Percentiles rank a stretch among this genome's conserved stretches.
These are phyloP conservation scores for Naganishia randhawae DNA, from an alignment of 768 basidiomycete species.

Conservation along the genomic window DNA sequence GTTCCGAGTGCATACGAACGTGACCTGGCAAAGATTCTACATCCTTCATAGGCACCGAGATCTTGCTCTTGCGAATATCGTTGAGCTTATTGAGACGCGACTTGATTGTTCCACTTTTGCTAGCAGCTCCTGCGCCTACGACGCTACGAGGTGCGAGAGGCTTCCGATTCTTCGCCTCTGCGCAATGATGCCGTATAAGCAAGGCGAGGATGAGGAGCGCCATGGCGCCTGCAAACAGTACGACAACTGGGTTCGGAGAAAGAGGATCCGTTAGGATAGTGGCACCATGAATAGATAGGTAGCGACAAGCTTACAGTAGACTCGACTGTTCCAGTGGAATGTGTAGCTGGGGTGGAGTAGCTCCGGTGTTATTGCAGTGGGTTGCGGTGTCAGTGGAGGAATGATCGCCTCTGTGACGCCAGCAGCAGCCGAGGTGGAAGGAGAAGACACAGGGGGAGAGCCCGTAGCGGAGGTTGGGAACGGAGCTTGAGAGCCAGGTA, in stretches of 20 bases:
- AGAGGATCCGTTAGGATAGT: neutral
- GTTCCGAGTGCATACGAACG: neutral
- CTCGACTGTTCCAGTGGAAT: slow-evolving; percentile 17
- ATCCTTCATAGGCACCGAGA: neutral
- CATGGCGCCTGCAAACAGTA: slow-evolving; percentile 6
- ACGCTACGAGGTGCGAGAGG: neutral
- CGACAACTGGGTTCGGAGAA: neutral
- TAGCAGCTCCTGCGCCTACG: neutral
- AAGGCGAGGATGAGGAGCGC: neutral
- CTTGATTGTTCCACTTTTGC: neutral
- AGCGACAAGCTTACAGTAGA: slow-evolving; percentile 9
- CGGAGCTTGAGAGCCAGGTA: neutral
- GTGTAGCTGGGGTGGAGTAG: neutral
- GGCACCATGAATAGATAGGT: neutral
- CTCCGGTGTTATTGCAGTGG: neutral
- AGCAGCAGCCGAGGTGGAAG: neutral
- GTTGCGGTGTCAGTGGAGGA: neutral
- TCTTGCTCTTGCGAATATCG: neutral
- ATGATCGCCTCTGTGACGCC: neutral
- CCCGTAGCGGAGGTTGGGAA: neutral
- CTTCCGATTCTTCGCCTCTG: neutral
- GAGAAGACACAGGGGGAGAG: neutral
- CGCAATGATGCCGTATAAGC: neutral
- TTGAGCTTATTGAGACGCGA: neutral
- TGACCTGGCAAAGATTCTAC: neutral